Evolutionary conservation across 1,139 yeast genomes (phyloP), one percentile per base, ranked within the genome.

Genomic region (Pichia sp.): DNA sequence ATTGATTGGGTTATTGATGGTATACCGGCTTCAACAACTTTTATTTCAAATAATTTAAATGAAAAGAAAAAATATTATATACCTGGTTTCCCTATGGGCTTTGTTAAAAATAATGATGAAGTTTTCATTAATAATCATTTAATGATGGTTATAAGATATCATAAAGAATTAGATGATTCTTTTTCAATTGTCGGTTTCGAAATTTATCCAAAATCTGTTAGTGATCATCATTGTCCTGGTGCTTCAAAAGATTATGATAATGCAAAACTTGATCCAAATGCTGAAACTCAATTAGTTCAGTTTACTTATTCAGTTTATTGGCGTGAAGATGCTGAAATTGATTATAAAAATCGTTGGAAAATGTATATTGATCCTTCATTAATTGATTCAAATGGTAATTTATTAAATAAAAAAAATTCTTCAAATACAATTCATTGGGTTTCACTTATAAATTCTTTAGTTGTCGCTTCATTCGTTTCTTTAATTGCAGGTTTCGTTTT

Each of bases 11-110:
- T 76, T 33, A 69, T 87, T 18, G 96, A 88, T 63, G 87, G 81
- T 16, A 64, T 88, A 31, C 96, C 96, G 0, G 95, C 93, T 3
- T 93, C 95, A 4, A 86, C 96, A 5, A 84, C 95, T 1, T 84
- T 81, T 55, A 76, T 80, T 27, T 77, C 84, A 7, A 70, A 78
- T 5, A 76, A 73, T 35, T 73, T 71, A 32, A 66, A 74, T 32
- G 69, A 68, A 46, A 51, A 52, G 24, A 65, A 68, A 38, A 81
- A 85, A 56, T 84, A 81, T 60, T 87, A 87, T 54, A 84, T 88
- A 5, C 78, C 94, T 2, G 96, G 96, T 1, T 88, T 87, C 63
- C 89, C 94, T 1, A 59, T 88, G 35, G 96, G 96, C 0, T 80
- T 75, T 51, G 76, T 75, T 37, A 64, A 72, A 42, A 73, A 74